Percentiles rank a stretch among this genome's conserved stretches.
These are phyloP conservation scores for Aeminium ludgeri DNA, from an alignment of 495 filamentous ascomycete species.

Conservation along the genomic window DNA sequence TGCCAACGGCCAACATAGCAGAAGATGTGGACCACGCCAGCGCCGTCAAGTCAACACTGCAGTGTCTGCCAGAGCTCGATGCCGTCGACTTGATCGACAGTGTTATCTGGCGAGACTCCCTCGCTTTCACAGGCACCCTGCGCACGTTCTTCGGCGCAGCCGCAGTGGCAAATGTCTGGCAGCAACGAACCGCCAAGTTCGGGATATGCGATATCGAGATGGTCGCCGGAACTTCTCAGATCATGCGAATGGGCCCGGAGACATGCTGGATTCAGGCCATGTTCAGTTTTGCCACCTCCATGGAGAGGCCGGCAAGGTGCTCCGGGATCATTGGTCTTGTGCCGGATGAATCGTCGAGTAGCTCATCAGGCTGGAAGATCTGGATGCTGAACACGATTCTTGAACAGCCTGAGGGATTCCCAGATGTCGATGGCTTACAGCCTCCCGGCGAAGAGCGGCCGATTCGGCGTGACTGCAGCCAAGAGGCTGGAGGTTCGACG, in stretches of 20 bases:
- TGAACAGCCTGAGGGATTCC: slow-evolving; percentile 1
- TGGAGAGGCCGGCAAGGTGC: neutral
- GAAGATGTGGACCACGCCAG: slow-evolving; percentile 5
- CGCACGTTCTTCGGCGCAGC: slow-evolving; percentile 15
- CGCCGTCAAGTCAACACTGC: neutral
- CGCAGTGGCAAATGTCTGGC: neutral
- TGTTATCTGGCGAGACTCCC: slow-evolving; percentile 16
- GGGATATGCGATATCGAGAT: neutral
- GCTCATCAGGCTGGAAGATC: slow-evolving; percentile 3
- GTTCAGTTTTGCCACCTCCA: slow-evolving; percentile 4
- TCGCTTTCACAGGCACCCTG: slow-evolving; percentile 18
- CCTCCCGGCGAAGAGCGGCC: neutral
- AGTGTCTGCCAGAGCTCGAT: slow-evolving; percentile 1
- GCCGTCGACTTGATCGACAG: slow-evolving; percentile 3
- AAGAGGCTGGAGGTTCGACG: no score
- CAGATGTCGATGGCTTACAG: slow-evolving; percentile 3
- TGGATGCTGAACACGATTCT: slow-evolving; percentile 8
- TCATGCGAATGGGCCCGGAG: neutral
- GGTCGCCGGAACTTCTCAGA: neutral
- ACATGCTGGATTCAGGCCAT: slow-evolving; percentile 1
- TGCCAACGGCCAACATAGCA: slow-evolving; percentile 7
- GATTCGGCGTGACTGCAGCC: neutral
- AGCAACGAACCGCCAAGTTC: neutral
- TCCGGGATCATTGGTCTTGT: slow-evolving; percentile 1
- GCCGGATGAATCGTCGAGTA: neutral